phyloP scores from a whole-genome alignment of 2,329 filamentous ascomycete genomes.

The Trichoderma sp. region DNA sequence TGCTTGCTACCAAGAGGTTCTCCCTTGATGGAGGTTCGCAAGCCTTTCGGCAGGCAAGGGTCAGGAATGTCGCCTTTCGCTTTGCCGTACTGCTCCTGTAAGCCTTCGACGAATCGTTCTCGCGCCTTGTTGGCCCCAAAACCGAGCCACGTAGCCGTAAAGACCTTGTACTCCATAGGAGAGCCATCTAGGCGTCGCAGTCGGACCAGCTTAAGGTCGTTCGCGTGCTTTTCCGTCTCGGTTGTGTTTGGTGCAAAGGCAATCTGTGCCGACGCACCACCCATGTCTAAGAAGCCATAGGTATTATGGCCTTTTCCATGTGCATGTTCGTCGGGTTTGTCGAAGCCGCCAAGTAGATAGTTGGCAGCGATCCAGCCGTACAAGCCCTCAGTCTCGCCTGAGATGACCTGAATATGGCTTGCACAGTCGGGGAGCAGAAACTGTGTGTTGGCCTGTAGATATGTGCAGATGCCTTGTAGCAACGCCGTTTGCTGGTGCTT shows the following conservation, averaged over 20 bases:
- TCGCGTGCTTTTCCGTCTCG: slow-evolving; percentile 82
- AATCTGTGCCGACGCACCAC: slow-evolving; percentile 94
- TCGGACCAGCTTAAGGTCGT: slow-evolving; percentile 83
- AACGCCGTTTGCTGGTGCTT: slow-evolving; percentile 69
- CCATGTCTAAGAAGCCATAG: slow-evolving; percentile 98
- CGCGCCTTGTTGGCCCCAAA: slow-evolving; percentile 96
- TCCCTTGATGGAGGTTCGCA: slow-evolving; percentile 73
- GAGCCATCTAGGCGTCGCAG: slow-evolving; percentile 79
- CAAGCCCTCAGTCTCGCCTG: slow-evolving; percentile 90
- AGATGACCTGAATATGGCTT: slow-evolving; percentile 87
- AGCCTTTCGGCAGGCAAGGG: slow-evolving; percentile 79
- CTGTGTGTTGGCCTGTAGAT: slow-evolving; percentile 70
- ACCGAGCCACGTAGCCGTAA: slow-evolving; percentile 94
- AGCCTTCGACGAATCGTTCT: slow-evolving; percentile 72
- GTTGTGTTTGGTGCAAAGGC: slow-evolving; percentile 94
- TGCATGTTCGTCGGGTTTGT: slow-evolving; percentile 67
- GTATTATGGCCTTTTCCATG: slow-evolving; percentile 90
- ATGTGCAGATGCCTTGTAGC: slow-evolving; percentile 76
- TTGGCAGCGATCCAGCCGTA: slow-evolving; percentile 98
- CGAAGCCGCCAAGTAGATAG: slow-evolving; percentile 88
- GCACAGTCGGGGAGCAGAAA: slow-evolving; percentile 90
- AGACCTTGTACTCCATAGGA: slow-evolving; percentile 78
- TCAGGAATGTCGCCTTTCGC: slow-evolving; percentile 72
- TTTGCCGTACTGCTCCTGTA: slow-evolving; percentile 64
- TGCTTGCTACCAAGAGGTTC: slow-evolving; percentile 43